Conservation (phyloP, 345 rosid genomes). For the Populus ilicifolia region DNA sequence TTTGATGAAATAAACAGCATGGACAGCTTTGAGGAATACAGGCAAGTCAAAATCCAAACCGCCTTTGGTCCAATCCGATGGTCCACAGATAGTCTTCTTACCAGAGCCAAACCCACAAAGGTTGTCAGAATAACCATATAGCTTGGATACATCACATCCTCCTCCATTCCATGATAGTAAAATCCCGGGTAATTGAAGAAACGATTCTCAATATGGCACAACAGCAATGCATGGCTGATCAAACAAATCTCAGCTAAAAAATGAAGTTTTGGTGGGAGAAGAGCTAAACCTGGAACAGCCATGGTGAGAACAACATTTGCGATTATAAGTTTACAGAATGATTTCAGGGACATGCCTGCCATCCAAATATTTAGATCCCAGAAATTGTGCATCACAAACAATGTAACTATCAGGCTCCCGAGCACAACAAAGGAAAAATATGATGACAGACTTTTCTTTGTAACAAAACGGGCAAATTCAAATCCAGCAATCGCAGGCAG, state of each 20-base stretch:
- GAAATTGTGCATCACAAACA: constrained; percentile 92
- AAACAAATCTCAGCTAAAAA: constrained; percentile 77
- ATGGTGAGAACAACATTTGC: constrained; percentile 78
- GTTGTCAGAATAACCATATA: constrained; percentile 94
- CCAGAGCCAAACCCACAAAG: constrained; percentile 73
- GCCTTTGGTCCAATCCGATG: constrained; percentile 74
- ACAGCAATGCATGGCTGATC: constrained; percentile 68
- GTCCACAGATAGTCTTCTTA: constrained; percentile 71
- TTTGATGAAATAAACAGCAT: constrained; percentile 85
- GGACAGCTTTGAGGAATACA: constrained; percentile 85
- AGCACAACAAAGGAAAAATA: constrained; percentile 88
- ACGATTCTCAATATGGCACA: constrained; percentile 82
- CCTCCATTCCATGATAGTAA: constrained; percentile 86
- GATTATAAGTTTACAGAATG: constrained; percentile 85
- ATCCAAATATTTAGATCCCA: constrained; percentile 99
- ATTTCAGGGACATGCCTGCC: constrained; percentile 94
- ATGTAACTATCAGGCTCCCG: constrained; percentile 87
- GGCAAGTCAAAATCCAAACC: constrained; percentile 87
- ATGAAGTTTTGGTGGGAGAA: constrained; percentile 72
- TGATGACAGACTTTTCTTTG: constrained; percentile 82
- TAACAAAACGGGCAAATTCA: constrained; percentile 84
- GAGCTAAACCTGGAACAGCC: constrained; percentile 89
- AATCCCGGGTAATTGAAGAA: constrained; percentile 85
- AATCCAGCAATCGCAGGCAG: constrained; percentile 89
- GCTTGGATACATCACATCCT: constrained; percentile 97